phyloP scores from a whole-genome alignment of 306 rosid genomes.

The Lathyrus tuberosus region DNA sequence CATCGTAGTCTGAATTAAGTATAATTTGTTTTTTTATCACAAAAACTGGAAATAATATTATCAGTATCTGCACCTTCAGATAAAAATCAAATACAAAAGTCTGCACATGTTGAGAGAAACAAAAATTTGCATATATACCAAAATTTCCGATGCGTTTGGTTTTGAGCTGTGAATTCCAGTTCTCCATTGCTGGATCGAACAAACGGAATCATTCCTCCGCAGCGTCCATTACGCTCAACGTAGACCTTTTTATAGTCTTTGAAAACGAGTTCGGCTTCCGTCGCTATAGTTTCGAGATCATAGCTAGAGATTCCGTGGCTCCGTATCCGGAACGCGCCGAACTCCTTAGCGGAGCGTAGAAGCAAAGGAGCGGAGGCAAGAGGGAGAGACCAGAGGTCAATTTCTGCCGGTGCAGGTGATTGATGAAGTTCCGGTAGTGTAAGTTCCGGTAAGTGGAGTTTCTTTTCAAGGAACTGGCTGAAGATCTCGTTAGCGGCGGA shows the following conservation, averaged over 20 bases:
- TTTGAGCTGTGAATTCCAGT: slow-evolving; percentile 35
- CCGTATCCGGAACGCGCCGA: slow-evolving; percentile 64
- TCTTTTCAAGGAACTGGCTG: slow-evolving; percentile 55
- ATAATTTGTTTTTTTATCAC: too few species aligned
- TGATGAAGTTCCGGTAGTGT: slow-evolving; percentile 45
- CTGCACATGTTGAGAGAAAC: too few species aligned
- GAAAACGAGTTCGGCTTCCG: slow-evolving; percentile 46
- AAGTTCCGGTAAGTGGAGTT: slow-evolving; percentile 57
- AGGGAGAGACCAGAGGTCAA: slow-evolving; percentile 54
- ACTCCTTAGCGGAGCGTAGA: slow-evolving; percentile 48
- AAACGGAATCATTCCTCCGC: slow-evolving; percentile 54
- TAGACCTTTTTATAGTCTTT: slow-evolving; percentile 29
- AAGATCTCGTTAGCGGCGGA: slow-evolving; percentile 65
- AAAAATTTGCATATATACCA: slow-evolving; percentile 43
- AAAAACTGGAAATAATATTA: too few species aligned
- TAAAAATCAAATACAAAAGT: background rate
- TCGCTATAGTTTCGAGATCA: slow-evolving; percentile 47
- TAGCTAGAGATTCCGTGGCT: slow-evolving; percentile 59
- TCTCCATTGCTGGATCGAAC: slow-evolving; percentile 39
- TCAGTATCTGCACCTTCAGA: too few species aligned
- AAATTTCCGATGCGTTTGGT: slow-evolving; percentile 44
- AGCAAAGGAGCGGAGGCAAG: slow-evolving; percentile 34
- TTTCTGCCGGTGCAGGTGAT: slow-evolving; percentile 44
- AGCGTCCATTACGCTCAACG: slow-evolving; percentile 18
- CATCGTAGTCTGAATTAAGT: too few species aligned